phyloP scores from a whole-genome alignment of 2,329 filamentous ascomycete genomes.

The Hypoxylon sp. region DNA sequence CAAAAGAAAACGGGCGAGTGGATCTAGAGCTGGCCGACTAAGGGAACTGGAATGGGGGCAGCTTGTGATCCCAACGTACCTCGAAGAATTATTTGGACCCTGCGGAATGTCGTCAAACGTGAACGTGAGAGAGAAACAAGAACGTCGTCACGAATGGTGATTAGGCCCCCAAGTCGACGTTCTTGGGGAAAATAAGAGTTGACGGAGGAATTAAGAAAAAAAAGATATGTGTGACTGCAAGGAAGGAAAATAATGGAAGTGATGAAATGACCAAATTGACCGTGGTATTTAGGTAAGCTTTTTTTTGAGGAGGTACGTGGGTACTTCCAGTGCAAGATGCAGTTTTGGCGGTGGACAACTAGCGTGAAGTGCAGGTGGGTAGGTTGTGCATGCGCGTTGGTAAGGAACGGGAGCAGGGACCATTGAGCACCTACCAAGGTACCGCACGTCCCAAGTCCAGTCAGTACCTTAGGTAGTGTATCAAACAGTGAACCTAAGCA shows the following conservation, averaged over 20 bases:
- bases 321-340: slow-evolving; percentile 13
- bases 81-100: slow-evolving; percentile 29
- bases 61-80: slow-evolving; percentile 45
- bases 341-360: slow-evolving; percentile 36
- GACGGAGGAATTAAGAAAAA: slow-evolving; percentile 30
- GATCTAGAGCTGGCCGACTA: slow-evolving; percentile 36
- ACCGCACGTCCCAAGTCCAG: not conserved
- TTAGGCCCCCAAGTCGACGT: slow-evolving; percentile 5
- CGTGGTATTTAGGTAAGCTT: slow-evolving; percentile 42
- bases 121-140: slow-evolving; percentile 17
- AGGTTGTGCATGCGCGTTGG: slow-evolving; percentile 33
- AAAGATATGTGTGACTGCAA: slow-evolving; percentile 33
- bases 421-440: slow-evolving; percentile 13
- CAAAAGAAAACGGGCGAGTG: slow-evolving; percentile 39
- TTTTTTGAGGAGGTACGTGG: slow-evolving; percentile 20
- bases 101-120: slow-evolving; percentile 14
- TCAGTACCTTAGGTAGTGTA: slow-evolving; percentile 4
- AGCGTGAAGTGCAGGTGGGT: slow-evolving; percentile 18
- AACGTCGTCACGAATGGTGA: slow-evolving; percentile 9
- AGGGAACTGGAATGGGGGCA: slow-evolving; percentile 40
- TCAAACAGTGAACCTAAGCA: not conserved
- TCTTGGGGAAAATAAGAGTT: slow-evolving; percentile 10
- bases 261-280: slow-evolving; percentile 42
- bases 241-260: slow-evolving; percentile 38
- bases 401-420: slow-evolving; percentile 33